These are phyloP conservation scores for Nemania serpens DNA, from an alignment of 2,329 filamentous ascomycete species.

Conservation along the genomic window DNA sequence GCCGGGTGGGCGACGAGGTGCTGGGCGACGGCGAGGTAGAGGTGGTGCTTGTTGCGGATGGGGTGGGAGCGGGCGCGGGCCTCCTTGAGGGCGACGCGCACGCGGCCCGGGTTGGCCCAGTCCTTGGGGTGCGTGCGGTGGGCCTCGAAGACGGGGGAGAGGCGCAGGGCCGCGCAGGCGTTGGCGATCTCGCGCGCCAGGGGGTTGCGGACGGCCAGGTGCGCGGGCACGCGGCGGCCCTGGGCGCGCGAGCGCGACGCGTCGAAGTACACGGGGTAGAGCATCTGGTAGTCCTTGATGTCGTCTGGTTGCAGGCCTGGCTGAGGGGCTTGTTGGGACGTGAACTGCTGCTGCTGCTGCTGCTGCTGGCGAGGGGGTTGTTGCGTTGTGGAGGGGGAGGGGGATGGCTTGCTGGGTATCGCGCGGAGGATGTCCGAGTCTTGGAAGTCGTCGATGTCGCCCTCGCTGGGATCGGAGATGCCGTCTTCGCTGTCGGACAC, in stretches of 20 bases:
- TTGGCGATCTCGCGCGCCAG: conserved; percentile 87
- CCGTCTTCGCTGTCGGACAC: conserved; percentile 74
- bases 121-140: conserved; percentile 94
- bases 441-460: conserved; percentile 72
- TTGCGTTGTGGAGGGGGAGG: conserved; percentile 39
- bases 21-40: conserved; percentile 78
- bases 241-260: conserved; percentile 71
- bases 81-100: conserved; percentile 75
- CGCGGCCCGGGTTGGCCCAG: conserved; percentile 94
- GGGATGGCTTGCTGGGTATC: conserved; percentile 43
- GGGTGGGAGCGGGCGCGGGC: conserved; percentile 33
- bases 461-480: conserved; percentile 83
- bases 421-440: conserved; percentile 62
- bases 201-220: conserved; percentile 80
- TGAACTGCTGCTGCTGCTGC: conserved; percentile 18
- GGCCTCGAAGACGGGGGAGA: conserved; percentile 82
- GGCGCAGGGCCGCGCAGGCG: conserved; percentile 74
- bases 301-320: conserved; percentile 53
- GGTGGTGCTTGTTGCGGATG: conserved; percentile 81
- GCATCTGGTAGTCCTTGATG: conserved; percentile 80
- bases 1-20: conserved; percentile 81
- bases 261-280: conserved; percentile 98
- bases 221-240: conserved; percentile 76
- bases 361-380: conserved; percentile 45
- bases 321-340: conserved; percentile 39